Evolutionary conservation across 2,329 filamentous ascomycete genomes (phyloP).

Genomic region (Truncatella angustata): DNA sequence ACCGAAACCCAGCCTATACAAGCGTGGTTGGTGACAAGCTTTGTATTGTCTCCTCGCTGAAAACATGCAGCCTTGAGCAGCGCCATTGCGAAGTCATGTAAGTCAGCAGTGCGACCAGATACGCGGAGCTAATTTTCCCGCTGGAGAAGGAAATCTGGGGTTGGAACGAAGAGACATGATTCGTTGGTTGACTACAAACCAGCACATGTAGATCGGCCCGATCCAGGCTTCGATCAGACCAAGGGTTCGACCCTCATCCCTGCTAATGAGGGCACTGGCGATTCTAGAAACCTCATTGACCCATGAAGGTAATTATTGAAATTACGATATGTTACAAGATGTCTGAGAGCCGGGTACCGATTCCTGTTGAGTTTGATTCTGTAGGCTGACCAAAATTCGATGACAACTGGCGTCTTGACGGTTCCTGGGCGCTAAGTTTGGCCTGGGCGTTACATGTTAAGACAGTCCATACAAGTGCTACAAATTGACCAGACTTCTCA

Average conservation of each 20-base stretch:
- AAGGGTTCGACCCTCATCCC: conserved; percentile 2
- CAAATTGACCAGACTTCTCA: not conserved
- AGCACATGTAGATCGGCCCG: not conserved
- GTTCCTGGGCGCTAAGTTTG: not conserved
- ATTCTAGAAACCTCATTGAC: not conserved
- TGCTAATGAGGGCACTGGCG: not conserved
- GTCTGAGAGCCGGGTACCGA: not conserved
- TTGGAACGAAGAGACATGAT: conserved; percentile 2
- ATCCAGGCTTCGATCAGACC: conserved; percentile 1
- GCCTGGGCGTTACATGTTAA: not conserved
- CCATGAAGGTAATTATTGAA: conserved; percentile 1
- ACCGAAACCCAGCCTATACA: not conserved
- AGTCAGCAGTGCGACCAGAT: not conserved
- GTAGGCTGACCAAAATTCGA: not conserved
- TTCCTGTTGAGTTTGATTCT: not conserved
- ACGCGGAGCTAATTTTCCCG: conserved; percentile 5
- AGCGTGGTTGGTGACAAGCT: not conserved
- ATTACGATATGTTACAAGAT: not conserved
- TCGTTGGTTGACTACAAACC: not conserved
- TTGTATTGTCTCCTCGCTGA: not conserved
- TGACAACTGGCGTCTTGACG: not conserved
- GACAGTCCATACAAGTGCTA: not conserved
- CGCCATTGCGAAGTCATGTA: no score
- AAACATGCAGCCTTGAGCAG: no score
- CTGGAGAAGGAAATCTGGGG: conserved; percentile 6